These are phyloP conservation scores for Suillus decipiens DNA, from an alignment of 768 basidiomycete genomes.

Conservation along the genomic window DNA sequence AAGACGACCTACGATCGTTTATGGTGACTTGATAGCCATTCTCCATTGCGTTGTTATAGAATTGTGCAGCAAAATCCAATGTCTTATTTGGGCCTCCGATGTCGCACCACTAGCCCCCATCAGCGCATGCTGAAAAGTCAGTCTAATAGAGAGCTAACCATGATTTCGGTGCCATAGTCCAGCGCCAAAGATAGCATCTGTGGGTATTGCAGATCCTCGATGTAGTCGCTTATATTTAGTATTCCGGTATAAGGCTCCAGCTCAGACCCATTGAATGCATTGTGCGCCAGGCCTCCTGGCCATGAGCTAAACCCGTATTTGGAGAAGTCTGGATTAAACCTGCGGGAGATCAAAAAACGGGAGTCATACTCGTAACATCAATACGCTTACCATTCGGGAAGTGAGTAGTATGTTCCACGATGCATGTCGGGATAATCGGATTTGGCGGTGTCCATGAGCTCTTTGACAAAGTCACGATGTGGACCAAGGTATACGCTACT, in stretches of 20 bases:
- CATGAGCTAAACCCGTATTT: slow-evolving; percentile 50
- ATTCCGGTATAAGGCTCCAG: slow-evolving; percentile 58
- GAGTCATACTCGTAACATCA: not conserved
- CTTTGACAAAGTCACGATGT: slow-evolving; percentile 50
- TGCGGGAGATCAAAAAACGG: slow-evolving; percentile 17
- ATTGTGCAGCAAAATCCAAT: slow-evolving; percentile 45
- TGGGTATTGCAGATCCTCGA: slow-evolving; percentile 50
- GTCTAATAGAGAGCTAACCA: slow-evolving; percentile 36
- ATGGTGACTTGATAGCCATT: slow-evolving; percentile 49
- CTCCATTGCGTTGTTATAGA: slow-evolving; percentile 44
- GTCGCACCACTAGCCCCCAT: slow-evolving; percentile 51
- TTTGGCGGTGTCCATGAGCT: slow-evolving; percentile 52
- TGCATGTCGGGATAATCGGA: slow-evolving; percentile 50
- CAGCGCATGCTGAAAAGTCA: slow-evolving; percentile 7
- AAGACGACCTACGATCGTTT: slow-evolving; percentile 39
- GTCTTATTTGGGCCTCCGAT: slow-evolving; percentile 54
- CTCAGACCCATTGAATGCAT: slow-evolving; percentile 46
- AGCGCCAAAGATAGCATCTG: slow-evolving; percentile 52
- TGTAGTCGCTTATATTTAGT: slow-evolving; percentile 49
- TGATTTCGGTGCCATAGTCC: slow-evolving; percentile 55
- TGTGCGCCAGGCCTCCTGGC: slow-evolving; percentile 57
- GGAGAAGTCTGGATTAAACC: slow-evolving; percentile 57
- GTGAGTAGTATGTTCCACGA: slow-evolving; percentile 58
- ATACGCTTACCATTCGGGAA: slow-evolving; percentile 50
- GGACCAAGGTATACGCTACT: slow-evolving; percentile 51